Evolutionary conservation across 768 basidiomycete species (phyloP).

Genomic region (Macrolepiota dolichaula): DNA sequence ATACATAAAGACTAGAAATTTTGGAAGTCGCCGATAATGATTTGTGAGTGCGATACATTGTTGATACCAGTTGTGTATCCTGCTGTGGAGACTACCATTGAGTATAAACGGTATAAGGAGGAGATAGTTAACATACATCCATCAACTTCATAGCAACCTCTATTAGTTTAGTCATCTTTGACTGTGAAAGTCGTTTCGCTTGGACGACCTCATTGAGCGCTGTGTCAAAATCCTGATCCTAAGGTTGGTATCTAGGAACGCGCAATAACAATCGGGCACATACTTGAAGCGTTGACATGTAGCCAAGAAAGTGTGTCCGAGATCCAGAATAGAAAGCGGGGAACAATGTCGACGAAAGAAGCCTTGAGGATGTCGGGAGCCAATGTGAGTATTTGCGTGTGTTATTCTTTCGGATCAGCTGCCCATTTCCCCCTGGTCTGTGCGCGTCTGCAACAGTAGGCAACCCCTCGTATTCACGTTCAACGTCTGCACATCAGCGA

Average conservation of each 20-base stretch:
- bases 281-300: conserved; percentile 9
- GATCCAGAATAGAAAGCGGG: not conserved
- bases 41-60: conserved; percentile 87
- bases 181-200: conserved; percentile 81
- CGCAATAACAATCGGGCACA: conserved; percentile 5
- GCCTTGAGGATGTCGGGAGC: conserved; percentile 2
- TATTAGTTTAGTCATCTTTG: conserved; percentile 77
- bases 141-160: conserved; percentile 76
- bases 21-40: conserved; percentile 65
- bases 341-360: not conserved
- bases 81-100: conserved; percentile 45
- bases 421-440: conserved; percentile 18
- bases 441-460: conserved; percentile 9
- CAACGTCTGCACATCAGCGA: conserved; percentile 23
- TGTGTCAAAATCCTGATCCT: conserved; percentile 70
- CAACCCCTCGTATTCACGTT: not conserved
- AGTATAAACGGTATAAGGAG: not conserved
- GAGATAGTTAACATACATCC: conserved; percentile 47
- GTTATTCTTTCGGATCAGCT: conserved; percentile 10
- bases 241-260: conserved; percentile 6
- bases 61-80: conserved; percentile 85
- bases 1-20: conserved; percentile 86
- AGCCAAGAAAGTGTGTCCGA: not conserved
- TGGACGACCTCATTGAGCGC: conserved; percentile 79
- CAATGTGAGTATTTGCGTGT: conserved; percentile 17